phyloP scores from a whole-genome alignment of 495 filamentous ascomycete genomes.

The Staphylotrichum longicolle region DNA sequence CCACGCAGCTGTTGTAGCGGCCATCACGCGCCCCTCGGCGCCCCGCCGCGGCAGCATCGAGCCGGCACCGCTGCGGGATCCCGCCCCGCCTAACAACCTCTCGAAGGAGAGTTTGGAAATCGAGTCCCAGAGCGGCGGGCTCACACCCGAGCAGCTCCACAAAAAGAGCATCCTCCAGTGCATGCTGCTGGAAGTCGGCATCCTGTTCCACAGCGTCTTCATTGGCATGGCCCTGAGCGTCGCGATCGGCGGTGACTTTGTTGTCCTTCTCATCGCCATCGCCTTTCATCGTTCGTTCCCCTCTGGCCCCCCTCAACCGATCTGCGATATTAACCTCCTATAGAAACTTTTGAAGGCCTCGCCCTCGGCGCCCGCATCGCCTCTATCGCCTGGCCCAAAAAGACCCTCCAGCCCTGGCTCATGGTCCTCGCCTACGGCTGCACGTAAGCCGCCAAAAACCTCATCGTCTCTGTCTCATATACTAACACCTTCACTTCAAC shows the following conservation, averaged over 20 bases:
- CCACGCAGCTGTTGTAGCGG: constrained; percentile 20
- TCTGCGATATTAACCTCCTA: background rate
- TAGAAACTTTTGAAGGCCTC: constrained; percentile 67
- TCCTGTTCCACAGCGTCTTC: constrained; percentile 82
- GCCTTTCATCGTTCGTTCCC: constrained; percentile 61
- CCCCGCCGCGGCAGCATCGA: constrained; percentile 14
- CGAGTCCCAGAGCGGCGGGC: constrained; percentile 21
- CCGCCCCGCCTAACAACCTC: constrained; percentile 3
- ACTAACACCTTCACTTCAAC: constrained; percentile 18
- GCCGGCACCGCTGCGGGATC: constrained; percentile 1
- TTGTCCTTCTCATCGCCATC: constrained; percentile 78
- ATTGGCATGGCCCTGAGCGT: constrained; percentile 86
- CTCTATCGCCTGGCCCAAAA: constrained; percentile 53
- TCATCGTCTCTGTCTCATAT: background rate
- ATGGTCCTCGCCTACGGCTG: constrained; percentile 91
- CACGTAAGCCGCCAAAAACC: constrained; percentile 25
- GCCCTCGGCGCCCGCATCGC: constrained; percentile 73
- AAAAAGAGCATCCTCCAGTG: constrained; percentile 71
- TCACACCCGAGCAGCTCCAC: constrained; percentile 43
- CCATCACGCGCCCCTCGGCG: constrained; percentile 11
- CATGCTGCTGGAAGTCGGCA: constrained; percentile 76
- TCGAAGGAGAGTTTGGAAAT: constrained; percentile 32
- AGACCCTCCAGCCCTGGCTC: constrained; percentile 69
- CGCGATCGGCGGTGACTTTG: constrained; percentile 68
- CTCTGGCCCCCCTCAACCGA: background rate